Base-by-base conservation (phyloP, 805 yeast species). In the Saturnispora saitoi region DNA sequence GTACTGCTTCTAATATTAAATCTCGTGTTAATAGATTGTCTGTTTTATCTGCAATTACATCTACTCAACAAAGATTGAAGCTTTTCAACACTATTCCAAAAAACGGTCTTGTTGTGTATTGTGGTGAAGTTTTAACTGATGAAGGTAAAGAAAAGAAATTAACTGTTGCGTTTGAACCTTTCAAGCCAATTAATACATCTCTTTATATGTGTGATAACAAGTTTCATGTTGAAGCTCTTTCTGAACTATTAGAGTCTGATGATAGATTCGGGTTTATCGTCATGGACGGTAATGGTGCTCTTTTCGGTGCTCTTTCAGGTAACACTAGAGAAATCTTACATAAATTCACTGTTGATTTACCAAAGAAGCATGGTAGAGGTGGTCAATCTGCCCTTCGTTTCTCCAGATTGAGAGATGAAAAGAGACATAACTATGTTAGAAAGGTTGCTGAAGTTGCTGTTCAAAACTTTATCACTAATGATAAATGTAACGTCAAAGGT, bases 291-390 rank as follows among this genome's bases (percentile, higher is more conserved):
- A 89, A 90, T 68, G 99, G 99, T 52, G 87, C 96, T 3, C 74
- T 93, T 57, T 93, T 93, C 59, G 99, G 99, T 70, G 77, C 95
- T 17, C 80, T 93, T 48, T 81, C 95, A 41, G 99, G 99, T 67
- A 93, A 93, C 72, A 90, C 96, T 42, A 84, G 99, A 75, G 96
- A 93, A 54, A 87, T 93, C 41, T 75, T 93, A 63, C 96, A 91
- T 70, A 93, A 93, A 70, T 93, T 93, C 71, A 85, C 89, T 2
- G 99, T 93, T 49, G 99, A 93, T 69, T 76, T 93, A 61, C 99
- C 99, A 61, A 93, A 93, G 76, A 93, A 93, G 87, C 99, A 93
- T 76, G 99, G 99, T 63, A 86, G 99, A 78, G 99, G 99, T 86
- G 99, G 99, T 84, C 99, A 93, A 75, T 93, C 99, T 54, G 99